Conservation (phyloP, 2,329 filamentous ascomycete species). For the Fusarium tanahbumbuense region DNA sequence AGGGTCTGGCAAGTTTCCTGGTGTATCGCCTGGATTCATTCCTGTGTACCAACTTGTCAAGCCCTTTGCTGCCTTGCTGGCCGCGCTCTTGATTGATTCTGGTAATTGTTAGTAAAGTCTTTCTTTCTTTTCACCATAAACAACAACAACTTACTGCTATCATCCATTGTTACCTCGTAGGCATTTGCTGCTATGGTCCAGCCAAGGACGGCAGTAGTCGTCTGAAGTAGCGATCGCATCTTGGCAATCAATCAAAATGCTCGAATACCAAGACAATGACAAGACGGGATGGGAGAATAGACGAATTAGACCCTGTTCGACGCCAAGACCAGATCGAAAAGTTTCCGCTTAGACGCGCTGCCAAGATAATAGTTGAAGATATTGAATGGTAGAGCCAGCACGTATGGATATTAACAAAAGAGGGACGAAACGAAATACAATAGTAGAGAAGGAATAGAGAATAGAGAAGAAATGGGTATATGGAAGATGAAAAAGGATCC, state of each 20-base stretch:
- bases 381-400: slow-evolving; percentile 4
- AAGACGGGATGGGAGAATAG: slow-evolving; percentile 9
- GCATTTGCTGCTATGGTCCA: slow-evolving; percentile 28
- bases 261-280: slow-evolving; percentile 18
- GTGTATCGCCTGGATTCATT: slow-evolving; percentile 68
- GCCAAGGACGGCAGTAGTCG: slow-evolving; percentile 25
- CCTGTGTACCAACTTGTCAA: slow-evolving; percentile 65
- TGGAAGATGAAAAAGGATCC: slow-evolving; percentile 2
- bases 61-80: slow-evolving; percentile 60
- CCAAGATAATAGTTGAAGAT: slow-evolving; percentile 20
- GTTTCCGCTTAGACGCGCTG: slow-evolving; percentile 28
- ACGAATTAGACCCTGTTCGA: slow-evolving; percentile 8
- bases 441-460: neutral
- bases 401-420: slow-evolving; percentile 13
- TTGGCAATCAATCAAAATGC: slow-evolving; percentile 21
- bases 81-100: slow-evolving; percentile 64
- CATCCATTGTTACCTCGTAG: slow-evolving; percentile 39
- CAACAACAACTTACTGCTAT: slow-evolving; percentile 30
- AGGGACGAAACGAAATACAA: slow-evolving; percentile 5
- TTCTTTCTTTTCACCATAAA: neutral
- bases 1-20: slow-evolving; percentile 68
- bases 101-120: neutral
- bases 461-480: slow-evolving; percentile 5
- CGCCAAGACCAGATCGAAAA: slow-evolving; percentile 19
- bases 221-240: slow-evolving; percentile 38